A percentile compares a stretch with the other conserved stretches of the same genome.
These are phyloP conservation scores for Pestalotiopsis fici DNA, from an alignment of 2,329 filamentous ascomycete species.

Conservation along the genomic window DNA sequence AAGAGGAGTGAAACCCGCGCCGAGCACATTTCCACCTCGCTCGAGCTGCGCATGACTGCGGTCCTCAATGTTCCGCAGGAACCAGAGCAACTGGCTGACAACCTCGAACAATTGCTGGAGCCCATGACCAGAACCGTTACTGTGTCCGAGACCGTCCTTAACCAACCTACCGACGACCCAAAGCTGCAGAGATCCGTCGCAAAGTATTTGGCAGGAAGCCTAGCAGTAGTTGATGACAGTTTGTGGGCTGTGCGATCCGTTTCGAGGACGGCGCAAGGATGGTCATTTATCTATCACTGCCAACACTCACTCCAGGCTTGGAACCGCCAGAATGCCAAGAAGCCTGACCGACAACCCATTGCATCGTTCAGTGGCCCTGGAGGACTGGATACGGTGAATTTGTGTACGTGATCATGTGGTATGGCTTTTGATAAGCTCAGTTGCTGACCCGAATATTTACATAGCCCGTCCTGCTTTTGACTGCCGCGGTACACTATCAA, in stretches of 20 bases:
- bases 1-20: conserved; percentile 50
- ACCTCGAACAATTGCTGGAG: conserved; percentile 21
- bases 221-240: conserved; percentile 49
- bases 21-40: conserved; percentile 47
- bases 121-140: conserved; percentile 37
- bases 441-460: neutral
- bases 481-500: conserved; percentile 52
- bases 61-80: conserved; percentile 43
- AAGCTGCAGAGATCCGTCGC: conserved; percentile 49
- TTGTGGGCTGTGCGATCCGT: conserved; percentile 48
- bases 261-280: conserved; percentile 46
- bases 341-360: conserved; percentile 38
- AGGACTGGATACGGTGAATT: conserved; percentile 42
- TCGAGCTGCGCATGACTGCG: conserved; percentile 47
- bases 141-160: conserved; percentile 46
- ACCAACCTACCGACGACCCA: conserved; percentile 51
- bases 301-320: conserved; percentile 53
- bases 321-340: conserved; percentile 47
- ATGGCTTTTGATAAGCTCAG: neutral
- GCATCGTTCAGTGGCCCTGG: conserved; percentile 51
- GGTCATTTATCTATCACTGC: conserved; percentile 56
- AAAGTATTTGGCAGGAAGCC: conserved; percentile 44
- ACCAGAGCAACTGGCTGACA: conserved; percentile 34
- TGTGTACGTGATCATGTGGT: conserved; percentile 36
- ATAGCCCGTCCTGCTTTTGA: conserved; percentile 60